phyloP scores from a whole-genome alignment of 176 grass and related monocot genomes.

The Ampelocalamus luodianensis region DNA sequence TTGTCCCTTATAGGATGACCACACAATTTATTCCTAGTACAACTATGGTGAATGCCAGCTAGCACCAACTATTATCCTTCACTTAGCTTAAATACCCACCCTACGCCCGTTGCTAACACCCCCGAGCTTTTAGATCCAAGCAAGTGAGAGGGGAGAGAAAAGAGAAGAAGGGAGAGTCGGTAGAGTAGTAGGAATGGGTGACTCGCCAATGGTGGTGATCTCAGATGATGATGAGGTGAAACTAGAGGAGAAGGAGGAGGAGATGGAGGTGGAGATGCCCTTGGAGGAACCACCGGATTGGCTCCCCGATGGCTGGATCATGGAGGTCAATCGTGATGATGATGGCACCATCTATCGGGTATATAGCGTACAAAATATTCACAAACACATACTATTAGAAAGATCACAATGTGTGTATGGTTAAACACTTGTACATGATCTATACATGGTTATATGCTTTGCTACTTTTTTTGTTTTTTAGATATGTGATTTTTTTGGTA shows the following conservation, averaged over 20 bases:
- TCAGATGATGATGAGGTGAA: background rate
- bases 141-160: background rate
- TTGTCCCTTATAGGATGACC: background rate
- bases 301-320: conserved; percentile 65
- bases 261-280: background rate
- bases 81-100: background rate
- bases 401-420: background rate
- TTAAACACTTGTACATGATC: no score
- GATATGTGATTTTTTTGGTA: background rate
- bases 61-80: background rate
- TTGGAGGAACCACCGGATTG: conserved; percentile 33
- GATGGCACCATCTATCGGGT: conserved; percentile 42
- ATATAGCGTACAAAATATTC: background rate
- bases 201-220: background rate
- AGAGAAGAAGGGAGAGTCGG: background rate
- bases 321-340: conserved; percentile 37
- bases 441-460: background rate
- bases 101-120: background rate
- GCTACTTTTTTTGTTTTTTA: accelerated
- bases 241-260: accelerated
- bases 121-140: background rate
- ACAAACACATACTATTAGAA: background rate
- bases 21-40: background rate
- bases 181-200: background rate
- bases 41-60: background rate